Conservation (phyloP, 805 yeast genomes). For the Ogataea henricii region DNA sequence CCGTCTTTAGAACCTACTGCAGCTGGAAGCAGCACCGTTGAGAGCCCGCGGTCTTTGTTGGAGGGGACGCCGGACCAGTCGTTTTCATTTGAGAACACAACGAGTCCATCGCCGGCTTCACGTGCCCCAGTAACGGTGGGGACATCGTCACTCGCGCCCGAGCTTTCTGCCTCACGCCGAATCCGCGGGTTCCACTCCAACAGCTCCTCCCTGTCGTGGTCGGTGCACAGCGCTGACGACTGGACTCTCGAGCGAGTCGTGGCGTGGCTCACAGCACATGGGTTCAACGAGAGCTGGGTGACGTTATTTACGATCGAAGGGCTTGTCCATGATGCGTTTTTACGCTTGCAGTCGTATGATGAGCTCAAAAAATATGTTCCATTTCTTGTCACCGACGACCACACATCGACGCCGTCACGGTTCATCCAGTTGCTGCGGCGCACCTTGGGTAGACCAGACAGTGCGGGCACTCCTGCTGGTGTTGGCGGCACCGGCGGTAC, state of each 20-base stretch:
- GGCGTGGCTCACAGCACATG: slow-evolving; percentile 66
- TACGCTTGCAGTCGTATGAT: slow-evolving; percentile 69
- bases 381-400: slow-evolving; percentile 44
- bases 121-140: background rate
- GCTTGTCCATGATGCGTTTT: slow-evolving; percentile 62
- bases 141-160: background rate
- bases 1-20: background rate
- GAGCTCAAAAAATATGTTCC: slow-evolving; percentile 35
- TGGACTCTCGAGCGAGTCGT: slow-evolving; percentile 75
- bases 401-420: slow-evolving; percentile 51
- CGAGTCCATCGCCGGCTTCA: slow-evolving; percentile 3
- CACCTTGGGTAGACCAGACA: slow-evolving; percentile 34
- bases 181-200: slow-evolving; percentile 23
- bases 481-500: background rate
- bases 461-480: background rate
- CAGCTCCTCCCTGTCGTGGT: slow-evolving; percentile 43
- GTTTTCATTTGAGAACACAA: slow-evolving; percentile 15
- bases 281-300: slow-evolving; percentile 76
- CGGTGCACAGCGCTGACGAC: slow-evolving; percentile 51
- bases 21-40: background rate
- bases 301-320: slow-evolving; percentile 58
- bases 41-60: background rate
- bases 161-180: background rate
- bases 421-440: slow-evolving; percentile 57
- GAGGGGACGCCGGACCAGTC: slow-evolving; percentile 4